Conservation (phyloP, 2,329 filamentous ascomycete species). For the Raffaelea albimanens region DNA sequence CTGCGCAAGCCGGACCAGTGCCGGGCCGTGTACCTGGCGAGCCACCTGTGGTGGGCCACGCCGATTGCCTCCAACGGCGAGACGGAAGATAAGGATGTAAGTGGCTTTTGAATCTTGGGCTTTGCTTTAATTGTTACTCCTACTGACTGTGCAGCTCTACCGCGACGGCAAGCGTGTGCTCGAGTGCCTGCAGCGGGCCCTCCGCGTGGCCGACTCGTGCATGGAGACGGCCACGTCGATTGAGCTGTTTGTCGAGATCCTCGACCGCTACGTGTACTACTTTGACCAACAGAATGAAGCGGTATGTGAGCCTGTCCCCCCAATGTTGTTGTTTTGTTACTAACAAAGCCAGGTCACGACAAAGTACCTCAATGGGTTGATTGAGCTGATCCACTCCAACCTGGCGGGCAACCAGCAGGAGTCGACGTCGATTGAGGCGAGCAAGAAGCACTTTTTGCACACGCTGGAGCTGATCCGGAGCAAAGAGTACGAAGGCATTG, state of each 20-base stretch:
- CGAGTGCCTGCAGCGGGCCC: constrained; percentile 88
- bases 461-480: constrained; percentile 89
- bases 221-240: constrained; percentile 98
- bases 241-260: constrained; percentile 94
- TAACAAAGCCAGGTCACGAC: constrained; percentile 58
- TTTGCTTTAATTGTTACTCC: not conserved
- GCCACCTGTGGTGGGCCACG: constrained; percentile 96
- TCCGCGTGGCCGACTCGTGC: constrained; percentile 93
- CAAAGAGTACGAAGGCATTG: constrained; percentile 86
- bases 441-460: constrained; percentile 86
- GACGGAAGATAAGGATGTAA: constrained; percentile 69
- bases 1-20: constrained; percentile 98
- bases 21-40: constrained; percentile 89
- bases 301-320: constrained; percentile 31
- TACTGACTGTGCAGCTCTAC: constrained; percentile 57
- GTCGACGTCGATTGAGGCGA: constrained; percentile 74
- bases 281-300: constrained; percentile 99
- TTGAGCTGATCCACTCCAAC: constrained; percentile 97
- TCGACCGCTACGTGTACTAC: constrained; percentile 98
- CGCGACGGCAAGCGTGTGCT: constrained; percentile 95
- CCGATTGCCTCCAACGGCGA: constrained; percentile 70
- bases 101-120: too few species aligned
- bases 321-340: too few species aligned
- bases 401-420: constrained; percentile 77
- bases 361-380: constrained; percentile 95